These are phyloP conservation scores for Lasiosphaeria ovina DNA, from an alignment of 495 filamentous ascomycete species.

Conservation along the genomic window DNA sequence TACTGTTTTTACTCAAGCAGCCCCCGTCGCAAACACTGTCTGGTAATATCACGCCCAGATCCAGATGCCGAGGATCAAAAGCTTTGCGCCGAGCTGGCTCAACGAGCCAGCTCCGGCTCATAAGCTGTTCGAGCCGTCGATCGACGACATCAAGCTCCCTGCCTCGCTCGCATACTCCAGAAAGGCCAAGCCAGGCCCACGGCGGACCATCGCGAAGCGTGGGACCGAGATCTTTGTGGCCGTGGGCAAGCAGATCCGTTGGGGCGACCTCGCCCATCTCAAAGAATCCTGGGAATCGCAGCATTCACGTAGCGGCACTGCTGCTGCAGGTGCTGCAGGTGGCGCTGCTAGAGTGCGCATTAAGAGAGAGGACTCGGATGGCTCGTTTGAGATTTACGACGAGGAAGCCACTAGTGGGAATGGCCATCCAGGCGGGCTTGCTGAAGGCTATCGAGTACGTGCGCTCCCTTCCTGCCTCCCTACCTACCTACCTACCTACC, in stretches of 20 bases:
- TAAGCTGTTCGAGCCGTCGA: constrained; percentile 59
- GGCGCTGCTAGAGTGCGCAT: constrained; percentile 14
- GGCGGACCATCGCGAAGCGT: constrained; percentile 66
- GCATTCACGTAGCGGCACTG: constrained; percentile 16
- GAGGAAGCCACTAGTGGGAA: constrained; percentile 24
- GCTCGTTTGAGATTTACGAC: constrained; percentile 33
- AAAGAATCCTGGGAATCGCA: constrained; percentile 65
- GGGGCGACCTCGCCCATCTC: constrained; percentile 72
- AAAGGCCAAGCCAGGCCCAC: constrained; percentile 51
- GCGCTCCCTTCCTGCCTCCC: neutral
- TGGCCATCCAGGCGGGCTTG: constrained; percentile 19
- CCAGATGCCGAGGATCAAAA: constrained; percentile 74
- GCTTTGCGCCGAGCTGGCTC: constrained; percentile 81
- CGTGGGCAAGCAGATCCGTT: constrained; percentile 80
- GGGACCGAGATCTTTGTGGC: constrained; percentile 82
- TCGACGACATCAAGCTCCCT: constrained; percentile 24
- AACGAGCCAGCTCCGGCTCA: constrained; percentile 70
- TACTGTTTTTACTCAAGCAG: too few species aligned
- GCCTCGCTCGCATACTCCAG: constrained; percentile 35
- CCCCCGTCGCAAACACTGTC: neutral
- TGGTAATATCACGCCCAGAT: neutral
- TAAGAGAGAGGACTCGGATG: constrained; percentile 34
- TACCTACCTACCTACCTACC: neutral
- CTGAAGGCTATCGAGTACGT: constrained; percentile 50
- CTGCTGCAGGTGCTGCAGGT: too few species aligned